These are phyloP conservation scores for Vigna hirtella DNA, from an alignment of 306 rosid species.

Conservation along the genomic window DNA sequence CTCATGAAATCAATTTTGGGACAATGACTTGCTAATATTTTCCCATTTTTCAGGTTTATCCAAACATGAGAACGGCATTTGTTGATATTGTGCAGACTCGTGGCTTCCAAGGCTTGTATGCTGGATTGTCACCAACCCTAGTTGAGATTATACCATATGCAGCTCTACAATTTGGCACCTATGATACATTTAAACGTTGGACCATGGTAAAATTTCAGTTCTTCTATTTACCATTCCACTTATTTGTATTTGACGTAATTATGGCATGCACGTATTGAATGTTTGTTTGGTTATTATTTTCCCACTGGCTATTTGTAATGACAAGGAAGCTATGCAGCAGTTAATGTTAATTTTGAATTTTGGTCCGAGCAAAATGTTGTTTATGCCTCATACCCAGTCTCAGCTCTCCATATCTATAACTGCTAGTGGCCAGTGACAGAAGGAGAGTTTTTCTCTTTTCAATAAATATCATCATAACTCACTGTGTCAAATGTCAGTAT, in stretches of 20 bases:
- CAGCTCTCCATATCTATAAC: conserved; percentile 9
- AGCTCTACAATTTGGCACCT: conserved; percentile 94
- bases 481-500: too few relatives aligned
- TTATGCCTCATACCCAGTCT: conserved; percentile 24
- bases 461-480: too few relatives aligned
- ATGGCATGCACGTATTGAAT: conserved; percentile 29
- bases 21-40: conserved; percentile 25
- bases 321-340: conserved; percentile 23
- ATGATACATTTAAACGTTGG: conserved; percentile 95
- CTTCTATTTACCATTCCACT: conserved; percentile 24
- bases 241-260: conserved; percentile 30
- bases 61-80: conserved; percentile 88
- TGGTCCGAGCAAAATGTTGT: not conserved
- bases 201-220: conserved; percentile 63
- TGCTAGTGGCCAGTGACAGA: conserved; percentile 12
- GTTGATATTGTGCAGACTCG: conserved; percentile 70
- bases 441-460: not conserved
- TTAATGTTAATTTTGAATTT: conserved; percentile 10
- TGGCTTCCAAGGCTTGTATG: conserved; percentile 85
- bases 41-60: conserved; percentile 72
- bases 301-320: conserved; percentile 13
- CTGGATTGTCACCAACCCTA: conserved; percentile 94
- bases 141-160: conserved; percentile 99
- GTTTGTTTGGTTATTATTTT: conserved; percentile 13
- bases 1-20: conserved; percentile 7